Evolutionary conservation across 2,329 filamentous ascomycete species (phyloP).

Genomic region (Alternaria sp.): DNA sequence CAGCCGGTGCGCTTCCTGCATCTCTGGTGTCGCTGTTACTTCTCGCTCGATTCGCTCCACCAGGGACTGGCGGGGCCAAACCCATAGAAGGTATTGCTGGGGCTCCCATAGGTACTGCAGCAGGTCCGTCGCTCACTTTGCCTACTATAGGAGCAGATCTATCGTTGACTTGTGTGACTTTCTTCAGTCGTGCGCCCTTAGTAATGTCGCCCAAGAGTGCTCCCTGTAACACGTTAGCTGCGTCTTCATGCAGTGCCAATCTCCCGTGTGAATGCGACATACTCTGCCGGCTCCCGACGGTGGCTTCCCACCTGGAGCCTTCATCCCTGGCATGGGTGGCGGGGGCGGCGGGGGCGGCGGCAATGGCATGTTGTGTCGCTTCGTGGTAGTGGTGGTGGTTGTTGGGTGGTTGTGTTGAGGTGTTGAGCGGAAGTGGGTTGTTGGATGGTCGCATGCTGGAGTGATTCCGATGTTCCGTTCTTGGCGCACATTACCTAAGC

Average conservation of each 20-base stretch:
- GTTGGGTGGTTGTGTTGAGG: too few relatives aligned
- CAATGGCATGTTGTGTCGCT: too few relatives aligned
- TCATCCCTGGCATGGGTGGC: slow-evolving; percentile 49
- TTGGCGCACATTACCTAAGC: too few relatives aligned
- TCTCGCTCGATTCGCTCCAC: slow-evolving; percentile 64
- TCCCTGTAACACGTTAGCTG: slow-evolving; percentile 64
- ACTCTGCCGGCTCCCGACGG: slow-evolving; percentile 49
- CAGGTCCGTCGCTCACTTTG: slow-evolving; percentile 64
- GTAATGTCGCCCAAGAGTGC: slow-evolving; percentile 87
- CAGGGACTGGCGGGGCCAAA: slow-evolving; percentile 74
- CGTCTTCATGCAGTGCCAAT: slow-evolving; percentile 16
- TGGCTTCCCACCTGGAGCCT: slow-evolving; percentile 44
- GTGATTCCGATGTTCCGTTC: too few relatives aligned
- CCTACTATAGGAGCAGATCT: slow-evolving; percentile 80
- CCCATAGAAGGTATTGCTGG: slow-evolving; percentile 77
- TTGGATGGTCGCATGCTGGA: too few relatives aligned
- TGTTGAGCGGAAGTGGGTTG: too few relatives aligned
- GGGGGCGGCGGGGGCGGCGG: slow-evolving; percentile 37
- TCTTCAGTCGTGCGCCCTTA: slow-evolving; percentile 82
- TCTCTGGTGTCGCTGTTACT: slow-evolving; percentile 81
- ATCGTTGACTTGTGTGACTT: slow-evolving; percentile 84
- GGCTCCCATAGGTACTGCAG: slow-evolving; percentile 72
- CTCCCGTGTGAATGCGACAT: slow-evolving; percentile 23
- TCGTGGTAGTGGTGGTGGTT: too few relatives aligned
- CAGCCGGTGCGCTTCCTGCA: slow-evolving; percentile 37